Conservation (phyloP, 495 filamentous ascomycete species). For the Podospora didyma region DNA sequence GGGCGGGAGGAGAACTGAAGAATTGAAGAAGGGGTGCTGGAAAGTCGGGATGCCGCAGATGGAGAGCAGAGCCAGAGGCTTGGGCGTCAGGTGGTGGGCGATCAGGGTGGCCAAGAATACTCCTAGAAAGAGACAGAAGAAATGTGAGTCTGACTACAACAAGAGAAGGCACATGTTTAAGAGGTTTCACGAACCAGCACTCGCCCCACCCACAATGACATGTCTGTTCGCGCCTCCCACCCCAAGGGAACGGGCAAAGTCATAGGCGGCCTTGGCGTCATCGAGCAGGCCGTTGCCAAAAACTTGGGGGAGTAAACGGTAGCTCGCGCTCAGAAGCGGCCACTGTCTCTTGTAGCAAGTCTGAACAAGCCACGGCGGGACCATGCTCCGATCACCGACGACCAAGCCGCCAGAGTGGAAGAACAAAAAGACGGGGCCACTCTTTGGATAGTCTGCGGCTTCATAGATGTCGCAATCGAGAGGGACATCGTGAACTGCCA, state of each 20-base stretch:
- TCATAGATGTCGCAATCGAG: slow-evolving; percentile 23
- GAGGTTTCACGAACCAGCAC: slow-evolving; percentile 9
- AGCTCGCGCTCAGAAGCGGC: slow-evolving; percentile 19
- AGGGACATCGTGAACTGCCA: slow-evolving; percentile 15
- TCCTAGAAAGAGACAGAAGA: neutral
- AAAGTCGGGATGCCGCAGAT: slow-evolving; percentile 25
- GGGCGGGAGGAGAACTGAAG: slow-evolving; percentile 9
- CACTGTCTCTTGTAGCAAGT: slow-evolving; percentile 17
- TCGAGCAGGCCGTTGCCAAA: slow-evolving; percentile 8
- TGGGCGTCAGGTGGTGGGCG: slow-evolving; percentile 14
- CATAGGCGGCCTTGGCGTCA: slow-evolving; percentile 20
- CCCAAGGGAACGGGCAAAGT: slow-evolving; percentile 9
- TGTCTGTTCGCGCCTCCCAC: neutral
- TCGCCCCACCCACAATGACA: slow-evolving; percentile 19
- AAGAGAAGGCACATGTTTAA: neutral
- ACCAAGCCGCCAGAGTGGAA: slow-evolving; percentile 24
- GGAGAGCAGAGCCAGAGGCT: slow-evolving; percentile 19
- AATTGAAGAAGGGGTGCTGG: slow-evolving; percentile 22
- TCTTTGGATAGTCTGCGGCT: slow-evolving; percentile 5
- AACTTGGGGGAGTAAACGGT: slow-evolving; percentile 21
- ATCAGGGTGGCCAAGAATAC: slow-evolving; percentile 21
- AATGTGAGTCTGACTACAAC: neutral
- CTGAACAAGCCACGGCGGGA: slow-evolving; percentile 25
- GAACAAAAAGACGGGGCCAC: slow-evolving; percentile 18
- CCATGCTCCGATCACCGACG: slow-evolving; percentile 8